Evolutionary conservation across 257 asterid genomes (phyloP).

Genomic region (Solanum sejunctum): DNA sequence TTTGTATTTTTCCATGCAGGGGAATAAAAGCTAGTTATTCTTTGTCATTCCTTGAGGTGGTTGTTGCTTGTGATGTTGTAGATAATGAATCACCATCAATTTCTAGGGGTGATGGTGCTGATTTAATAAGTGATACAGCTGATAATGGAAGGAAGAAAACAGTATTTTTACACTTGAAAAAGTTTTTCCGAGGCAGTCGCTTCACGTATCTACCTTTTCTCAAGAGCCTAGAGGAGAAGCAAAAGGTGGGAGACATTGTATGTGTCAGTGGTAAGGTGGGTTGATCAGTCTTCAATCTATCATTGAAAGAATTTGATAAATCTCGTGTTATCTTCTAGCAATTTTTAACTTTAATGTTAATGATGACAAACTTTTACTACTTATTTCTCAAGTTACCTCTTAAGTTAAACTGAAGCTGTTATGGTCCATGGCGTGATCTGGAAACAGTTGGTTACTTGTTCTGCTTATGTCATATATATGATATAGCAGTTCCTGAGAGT

Average conservation of each 20-base stretch:
- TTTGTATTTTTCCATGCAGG: slow-evolving; percentile 26
- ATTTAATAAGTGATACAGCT: slow-evolving; percentile 23
- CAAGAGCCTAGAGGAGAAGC: slow-evolving; percentile 65
- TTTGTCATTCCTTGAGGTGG: slow-evolving; percentile 74
- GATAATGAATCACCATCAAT: slow-evolving; percentile 16
- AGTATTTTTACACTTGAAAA: slow-evolving; percentile 73
- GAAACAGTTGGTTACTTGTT: not conserved
- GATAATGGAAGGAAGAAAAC: slow-evolving; percentile 31
- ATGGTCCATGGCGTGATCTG: not conserved
- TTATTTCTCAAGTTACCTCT: not conserved
- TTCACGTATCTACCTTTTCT: slow-evolving; percentile 75
- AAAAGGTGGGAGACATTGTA: slow-evolving; percentile 70
- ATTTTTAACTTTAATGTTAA: not conserved
- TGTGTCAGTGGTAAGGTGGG: slow-evolving; percentile 97
- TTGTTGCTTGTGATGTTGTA: slow-evolving; percentile 77
- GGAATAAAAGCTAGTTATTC: slow-evolving; percentile 73
- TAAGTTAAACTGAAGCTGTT: not conserved
- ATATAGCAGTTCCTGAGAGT: not conserved
- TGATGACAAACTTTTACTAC: not conserved
- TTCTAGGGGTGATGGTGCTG: slow-evolving; percentile 9
- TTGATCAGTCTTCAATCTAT: not conserved
- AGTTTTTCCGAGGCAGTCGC: slow-evolving; percentile 88
- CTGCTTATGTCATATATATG: not conserved
- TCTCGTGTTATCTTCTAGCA: not conserved
- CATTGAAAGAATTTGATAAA: not conserved